A percentile compares a stretch with the other conserved stretches of the same genome.
Conservation (phyloP, 495 filamentous ascomycete species). For the Aspergillus avenaceus region DNA sequence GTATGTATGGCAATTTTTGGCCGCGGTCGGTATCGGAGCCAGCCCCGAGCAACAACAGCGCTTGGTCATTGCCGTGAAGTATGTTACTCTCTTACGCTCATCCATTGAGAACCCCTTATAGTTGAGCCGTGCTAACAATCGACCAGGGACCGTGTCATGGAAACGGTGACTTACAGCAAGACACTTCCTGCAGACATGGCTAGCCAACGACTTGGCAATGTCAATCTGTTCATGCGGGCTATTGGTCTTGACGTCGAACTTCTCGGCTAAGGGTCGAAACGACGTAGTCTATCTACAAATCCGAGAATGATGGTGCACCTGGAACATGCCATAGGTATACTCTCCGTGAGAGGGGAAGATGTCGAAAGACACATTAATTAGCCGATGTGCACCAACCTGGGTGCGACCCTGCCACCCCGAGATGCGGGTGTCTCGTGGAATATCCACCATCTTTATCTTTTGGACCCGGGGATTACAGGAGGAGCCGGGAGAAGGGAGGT, state of each 20-base stretch:
- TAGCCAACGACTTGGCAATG: conserved; percentile 75
- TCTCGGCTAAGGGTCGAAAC: conserved; percentile 55
- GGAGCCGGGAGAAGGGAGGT: not conserved
- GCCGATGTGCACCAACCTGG: not conserved
- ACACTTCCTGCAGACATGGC: conserved; percentile 82
- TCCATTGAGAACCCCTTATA: too few species aligned
- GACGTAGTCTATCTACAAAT: not conserved
- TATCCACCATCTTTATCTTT: not conserved
- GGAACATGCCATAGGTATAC: not conserved
- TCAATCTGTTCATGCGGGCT: conserved; percentile 97
- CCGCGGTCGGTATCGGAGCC: conserved; percentile 87
- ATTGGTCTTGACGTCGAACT: conserved; percentile 96
- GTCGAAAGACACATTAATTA: not conserved
- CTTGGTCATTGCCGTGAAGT: conserved; percentile 91
- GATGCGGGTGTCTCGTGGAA: not conserved
- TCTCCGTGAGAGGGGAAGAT: not conserved
- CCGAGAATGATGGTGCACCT: not conserved
- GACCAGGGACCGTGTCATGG: conserved; percentile 85
- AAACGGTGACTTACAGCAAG: conserved; percentile 82
- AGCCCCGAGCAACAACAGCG: conserved; percentile 90
- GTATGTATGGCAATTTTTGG: conserved; percentile 97
- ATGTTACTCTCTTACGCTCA: conserved; percentile 23
- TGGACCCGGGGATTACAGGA: not conserved
- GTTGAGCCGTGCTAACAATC: conserved; percentile 15
- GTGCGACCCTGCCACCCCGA: not conserved